Percentiles rank a stretch among this genome's conserved stretches.
phyloP scores from a whole-genome alignment of 164 flowering plant genomes.

The Vitis rupestris region DNA sequence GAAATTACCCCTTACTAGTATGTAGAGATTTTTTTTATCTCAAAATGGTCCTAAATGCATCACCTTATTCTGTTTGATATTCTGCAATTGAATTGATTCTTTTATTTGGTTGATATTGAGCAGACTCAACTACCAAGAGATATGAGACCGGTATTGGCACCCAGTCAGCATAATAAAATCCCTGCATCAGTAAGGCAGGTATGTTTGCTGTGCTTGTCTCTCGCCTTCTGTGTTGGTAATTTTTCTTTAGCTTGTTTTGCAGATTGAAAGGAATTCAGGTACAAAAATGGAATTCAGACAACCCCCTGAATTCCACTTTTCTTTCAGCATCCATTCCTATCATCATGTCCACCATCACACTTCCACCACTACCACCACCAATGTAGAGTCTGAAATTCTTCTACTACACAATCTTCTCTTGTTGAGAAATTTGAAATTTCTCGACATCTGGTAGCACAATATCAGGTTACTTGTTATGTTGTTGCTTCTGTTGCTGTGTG shows the following conservation, averaged over 20 bases:
- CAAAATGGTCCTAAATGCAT: not conserved
- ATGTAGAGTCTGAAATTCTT: not conserved
- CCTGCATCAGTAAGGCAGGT: conserved; percentile 87
- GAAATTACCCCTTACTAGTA: conserved; percentile 80
- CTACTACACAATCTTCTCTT: not conserved
- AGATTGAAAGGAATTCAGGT: not conserved
- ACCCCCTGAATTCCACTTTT: not conserved
- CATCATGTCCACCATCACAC: not conserved
- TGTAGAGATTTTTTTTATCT: conserved; percentile 16
- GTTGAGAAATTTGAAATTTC: not conserved
- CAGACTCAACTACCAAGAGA: conserved; percentile 89
- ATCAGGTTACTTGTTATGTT: no score
- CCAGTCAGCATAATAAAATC: conserved; percentile 70
- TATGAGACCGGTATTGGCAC: conserved; percentile 72
- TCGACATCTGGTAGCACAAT: not conserved
- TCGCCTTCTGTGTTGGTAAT: not conserved
- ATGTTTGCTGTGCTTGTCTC: conserved; percentile 7
- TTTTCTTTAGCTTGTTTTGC: conserved; percentile 1
- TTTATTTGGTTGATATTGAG: conserved; percentile 22
- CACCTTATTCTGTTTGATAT: not conserved
- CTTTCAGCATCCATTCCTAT: not conserved
- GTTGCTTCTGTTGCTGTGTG: no score
- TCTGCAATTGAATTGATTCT: conserved; percentile 1
- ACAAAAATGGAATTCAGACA: not conserved
- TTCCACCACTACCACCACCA: not conserved